Evolutionary conservation across 352 stramenopile species (phyloP), one percentile per base, ranked within the genome.

Genomic region (Thraustochytrium sp.): DNA sequence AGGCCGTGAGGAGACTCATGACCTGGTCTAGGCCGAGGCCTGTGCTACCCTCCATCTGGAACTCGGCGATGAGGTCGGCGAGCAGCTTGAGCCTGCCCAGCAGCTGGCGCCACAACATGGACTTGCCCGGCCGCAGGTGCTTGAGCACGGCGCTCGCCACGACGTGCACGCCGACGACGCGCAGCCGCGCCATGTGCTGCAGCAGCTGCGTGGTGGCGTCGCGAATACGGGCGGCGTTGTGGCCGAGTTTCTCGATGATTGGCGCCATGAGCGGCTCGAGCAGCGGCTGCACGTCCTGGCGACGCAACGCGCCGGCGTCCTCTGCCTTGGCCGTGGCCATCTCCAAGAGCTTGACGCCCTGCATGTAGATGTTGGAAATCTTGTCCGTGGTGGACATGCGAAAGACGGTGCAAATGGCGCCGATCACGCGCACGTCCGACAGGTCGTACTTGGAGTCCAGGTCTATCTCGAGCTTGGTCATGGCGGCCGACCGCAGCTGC

Each of bases 1-100:
- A 90, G 73, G 93, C 90, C 72, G 94, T 92, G 0, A 94, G 74
- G 82, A 95, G 94, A 13, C 86, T 87, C 88, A 95, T 91, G 44
- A 95, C 34, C 11, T 85, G n/a, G 29, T 86, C 84, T 9, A 85
- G 36, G 29, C 54, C 51, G 23, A 86, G 38, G 44, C 84, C 84
- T 49, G 38, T 74, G 49, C 23, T 73, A 63, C 40, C 48, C 44
- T 84, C 61, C 31, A 89, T 40, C 13, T 82, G 85, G 63, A 86
- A 88, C 53, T 85, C 84, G 13, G 23, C 36, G 13, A 89, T 59
- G 9, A 89, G 54, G 13, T 85, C 77, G 23, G 21, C 31, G 49
- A 89, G 73, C 18, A 89, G 63, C 65, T 86, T 53, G 3, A 89
- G 62, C 36, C 86, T 84, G 5, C 62, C 62, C 42, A 85, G 49